Evolutionary conservation across 768 basidiomycete species (phyloP).

Genomic region (Macrolepiota dolichaula): DNA sequence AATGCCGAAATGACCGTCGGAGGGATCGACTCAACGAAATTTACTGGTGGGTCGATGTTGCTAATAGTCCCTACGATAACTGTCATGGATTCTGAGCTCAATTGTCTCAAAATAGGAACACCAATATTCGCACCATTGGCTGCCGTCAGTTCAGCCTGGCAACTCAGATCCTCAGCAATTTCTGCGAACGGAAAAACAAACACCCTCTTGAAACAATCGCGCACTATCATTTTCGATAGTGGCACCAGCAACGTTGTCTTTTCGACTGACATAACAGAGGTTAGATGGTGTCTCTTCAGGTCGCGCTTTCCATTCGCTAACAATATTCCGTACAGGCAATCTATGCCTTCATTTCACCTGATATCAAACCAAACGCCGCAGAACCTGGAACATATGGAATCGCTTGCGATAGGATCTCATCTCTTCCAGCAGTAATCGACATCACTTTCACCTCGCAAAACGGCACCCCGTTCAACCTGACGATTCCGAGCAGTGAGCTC

Average conservation of each 20-base stretch:
- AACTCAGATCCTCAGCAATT: constrained; percentile 40
- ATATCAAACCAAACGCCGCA: constrained; percentile 46
- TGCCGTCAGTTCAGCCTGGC: constrained; percentile 37
- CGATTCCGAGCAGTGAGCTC: constrained; percentile 54
- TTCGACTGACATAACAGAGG: constrained; percentile 44
- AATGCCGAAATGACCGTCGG: constrained; percentile 52
- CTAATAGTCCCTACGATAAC: constrained; percentile 4
- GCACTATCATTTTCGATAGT: constrained; percentile 53
- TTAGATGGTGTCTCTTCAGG: constrained; percentile 17
- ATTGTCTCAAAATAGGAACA: constrained; percentile 27
- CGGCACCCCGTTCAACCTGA: constrained; percentile 50
- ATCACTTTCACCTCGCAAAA: constrained; percentile 49
- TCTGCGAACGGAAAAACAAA: constrained; percentile 53
- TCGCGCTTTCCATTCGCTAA: constrained; percentile 8
- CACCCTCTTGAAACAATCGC: constrained; percentile 31
- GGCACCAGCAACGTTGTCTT: constrained; percentile 57
- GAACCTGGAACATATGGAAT: constrained; percentile 56
- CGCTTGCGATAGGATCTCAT: constrained; percentile 41
- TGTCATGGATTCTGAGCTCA: no score
- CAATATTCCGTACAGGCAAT: constrained; percentile 36
- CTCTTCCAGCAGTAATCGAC: constrained; percentile 49
- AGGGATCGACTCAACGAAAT: constrained; percentile 50
- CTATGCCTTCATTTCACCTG: constrained; percentile 53
- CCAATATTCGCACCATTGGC: constrained; percentile 41
- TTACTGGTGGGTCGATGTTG: constrained; percentile 31